phyloP scores from a whole-genome alignment of 2,329 filamentous ascomycete species.

The Sporothrix humicola region DNA sequence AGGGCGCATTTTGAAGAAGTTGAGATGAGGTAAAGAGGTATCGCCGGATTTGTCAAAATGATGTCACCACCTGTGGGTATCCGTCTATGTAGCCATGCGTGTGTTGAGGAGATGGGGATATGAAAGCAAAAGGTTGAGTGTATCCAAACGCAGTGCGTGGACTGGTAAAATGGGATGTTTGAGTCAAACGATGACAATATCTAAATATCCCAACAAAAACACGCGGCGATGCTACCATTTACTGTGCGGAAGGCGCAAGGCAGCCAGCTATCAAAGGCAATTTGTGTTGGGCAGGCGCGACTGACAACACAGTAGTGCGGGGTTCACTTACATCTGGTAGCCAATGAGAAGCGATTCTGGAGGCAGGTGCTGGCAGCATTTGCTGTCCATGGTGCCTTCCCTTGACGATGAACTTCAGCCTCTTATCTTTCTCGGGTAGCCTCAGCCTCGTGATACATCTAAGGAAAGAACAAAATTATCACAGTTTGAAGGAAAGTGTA shows the following conservation, averaged over 20 bases:
- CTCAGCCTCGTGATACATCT: not conserved
- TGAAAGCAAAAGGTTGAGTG: not conserved
- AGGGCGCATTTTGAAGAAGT: not conserved
- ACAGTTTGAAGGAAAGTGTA: not conserved
- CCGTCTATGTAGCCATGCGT: not conserved
- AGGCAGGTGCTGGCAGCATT: constrained; percentile 13
- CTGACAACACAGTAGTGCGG: not conserved
- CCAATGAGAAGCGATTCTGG: not conserved
- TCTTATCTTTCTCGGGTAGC: no score
- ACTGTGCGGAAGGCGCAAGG: constrained; percentile 7
- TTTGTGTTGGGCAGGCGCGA: constrained; percentile 9
- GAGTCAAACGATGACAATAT: not conserved
- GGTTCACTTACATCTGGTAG: not conserved
- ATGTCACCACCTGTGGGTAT: constrained; percentile 1
- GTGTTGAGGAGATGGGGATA: not conserved
- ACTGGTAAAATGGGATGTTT: not conserved
- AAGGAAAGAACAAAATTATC: not conserved
- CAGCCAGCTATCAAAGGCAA: not conserved
- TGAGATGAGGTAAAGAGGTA: not conserved
- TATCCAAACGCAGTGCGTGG: not conserved
- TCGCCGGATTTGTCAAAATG: not conserved
- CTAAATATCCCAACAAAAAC: constrained; percentile 5
- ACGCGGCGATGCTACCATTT: not conserved
- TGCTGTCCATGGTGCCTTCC: constrained; percentile 19
- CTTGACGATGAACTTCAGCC: not conserved